These are phyloP conservation scores for Chiua sp. DNA, from an alignment of 1,284 basidiomycete genomes.

Conservation along the genomic window DNA sequence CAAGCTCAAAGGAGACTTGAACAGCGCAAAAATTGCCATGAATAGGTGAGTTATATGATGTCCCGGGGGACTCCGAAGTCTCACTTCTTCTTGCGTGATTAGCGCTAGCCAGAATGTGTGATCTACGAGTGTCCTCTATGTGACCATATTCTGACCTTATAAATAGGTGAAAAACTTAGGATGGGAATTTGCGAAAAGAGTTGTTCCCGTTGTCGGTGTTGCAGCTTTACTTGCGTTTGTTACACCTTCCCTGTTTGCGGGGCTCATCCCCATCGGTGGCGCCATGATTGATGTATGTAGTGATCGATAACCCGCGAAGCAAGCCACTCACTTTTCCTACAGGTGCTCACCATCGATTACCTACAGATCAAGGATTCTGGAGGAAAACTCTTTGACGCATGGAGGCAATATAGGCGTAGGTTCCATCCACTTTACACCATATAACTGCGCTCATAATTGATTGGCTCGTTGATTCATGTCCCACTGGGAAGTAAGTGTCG, in stretches of 20 bases:
- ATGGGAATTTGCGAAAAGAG: conserved; percentile 20
- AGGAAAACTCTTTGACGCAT: conserved; percentile 4
- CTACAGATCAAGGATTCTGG: conserved; percentile 7
- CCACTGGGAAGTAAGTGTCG: conserved; percentile 10
- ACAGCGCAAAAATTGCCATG: conserved; percentile 13
- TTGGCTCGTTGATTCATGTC: background rate
- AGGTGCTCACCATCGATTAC: conserved; percentile 14
- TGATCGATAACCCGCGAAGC: background rate
- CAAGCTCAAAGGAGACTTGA: conserved; percentile 6
- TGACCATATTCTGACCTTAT: conserved; percentile 2
- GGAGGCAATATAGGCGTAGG: conserved; percentile 12
- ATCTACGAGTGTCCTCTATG: background rate
- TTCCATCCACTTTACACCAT: background rate
- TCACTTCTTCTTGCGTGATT: conserved; percentile 4
- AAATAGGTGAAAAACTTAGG: conserved; percentile 21
- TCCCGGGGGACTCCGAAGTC: background rate
- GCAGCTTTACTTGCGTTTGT: conserved; percentile 21
- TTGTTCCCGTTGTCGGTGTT: conserved; percentile 23
- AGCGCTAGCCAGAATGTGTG: conserved; percentile 23
- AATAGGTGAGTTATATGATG: conserved; percentile 15
- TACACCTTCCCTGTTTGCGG: conserved; percentile 13
- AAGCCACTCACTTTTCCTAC: background rate
- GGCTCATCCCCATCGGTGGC: conserved; percentile 5
- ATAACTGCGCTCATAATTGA: background rate
- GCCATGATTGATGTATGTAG: conserved; percentile 8